Evolutionary conservation across 1,284 basidiomycete species (phyloP), one percentile per base, ranked within the genome.

Genomic region (Apiotrichum veenhuisii): DNA sequence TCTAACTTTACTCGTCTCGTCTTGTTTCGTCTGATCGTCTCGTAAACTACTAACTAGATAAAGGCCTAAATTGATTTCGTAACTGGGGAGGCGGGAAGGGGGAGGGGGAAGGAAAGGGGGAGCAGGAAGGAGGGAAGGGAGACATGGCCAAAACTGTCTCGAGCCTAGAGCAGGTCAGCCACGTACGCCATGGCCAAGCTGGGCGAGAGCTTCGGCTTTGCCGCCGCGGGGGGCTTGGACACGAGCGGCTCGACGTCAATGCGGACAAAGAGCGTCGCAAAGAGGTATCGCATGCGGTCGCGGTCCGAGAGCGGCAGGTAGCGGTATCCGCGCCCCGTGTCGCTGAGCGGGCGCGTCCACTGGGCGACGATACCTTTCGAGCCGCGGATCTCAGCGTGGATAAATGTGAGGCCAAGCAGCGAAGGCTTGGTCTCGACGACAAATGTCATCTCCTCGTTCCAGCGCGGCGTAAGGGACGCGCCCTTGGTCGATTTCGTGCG

Each of bases 391-490:
- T 84, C 82, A 65, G 95, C 86, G 58, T 84, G 80, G 42, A 95
- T 82, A 68, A 97, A 95, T 20, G 89, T 82, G 25, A 96, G 80
- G 55, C 91, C 89, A 62, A 81, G 80, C 85, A 92, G 87, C 36
- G 69, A 72, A 44, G 86, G 87, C 1, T 87, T 82, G 65, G 85
- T 85, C 52, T 86, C 83, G 70, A 93, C 88, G 14, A 85, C 83
- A 34, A 94, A 80, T 38, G 79, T 77, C 26, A 93, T 74, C 25
- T 78, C 78, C 69, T 91, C 85, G 66, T 91, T 82, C 89, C 91
- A 97, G 3, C 86, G 78, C 0, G 92, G 92, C 71, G 93, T 94
- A 78, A 93, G 91, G 5, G 91, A 88, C 67, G 93, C 91, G 33
- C 89, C 90, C 48, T 82, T 50, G 40, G 36, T 38, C 30, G 33